Percentiles rank a stretch among this genome's conserved stretches.
phyloP scores from a whole-genome alignment of 2,329 filamentous ascomycete species.

The Albophoma yamanashiensis region DNA sequence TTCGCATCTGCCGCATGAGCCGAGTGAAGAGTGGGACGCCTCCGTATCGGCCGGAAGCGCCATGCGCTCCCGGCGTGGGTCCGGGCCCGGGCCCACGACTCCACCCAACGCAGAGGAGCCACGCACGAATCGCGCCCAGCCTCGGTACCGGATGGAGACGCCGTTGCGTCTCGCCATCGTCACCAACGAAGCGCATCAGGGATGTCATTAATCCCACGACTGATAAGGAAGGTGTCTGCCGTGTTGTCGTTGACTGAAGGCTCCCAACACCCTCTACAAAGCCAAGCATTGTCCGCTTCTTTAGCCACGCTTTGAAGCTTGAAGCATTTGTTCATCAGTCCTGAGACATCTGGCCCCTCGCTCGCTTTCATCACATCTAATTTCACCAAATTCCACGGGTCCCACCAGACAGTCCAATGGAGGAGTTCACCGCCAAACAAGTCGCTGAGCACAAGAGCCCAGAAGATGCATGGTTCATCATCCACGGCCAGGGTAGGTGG shows the following conservation, averaged over 20 bases:
- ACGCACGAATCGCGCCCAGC: background rate
- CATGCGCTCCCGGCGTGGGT: background rate
- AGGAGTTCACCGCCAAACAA: conserved; percentile 22
- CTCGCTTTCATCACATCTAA: background rate
- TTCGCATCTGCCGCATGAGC: background rate
- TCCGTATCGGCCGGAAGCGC: background rate
- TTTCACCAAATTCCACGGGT: background rate
- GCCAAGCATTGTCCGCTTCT: too few species aligned
- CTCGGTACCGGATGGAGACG: background rate
- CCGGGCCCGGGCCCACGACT: background rate
- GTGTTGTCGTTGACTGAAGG: background rate
- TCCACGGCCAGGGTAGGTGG: conserved; percentile 43
- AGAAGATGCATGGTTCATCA: conserved; percentile 41
- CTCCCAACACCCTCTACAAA: background rate
- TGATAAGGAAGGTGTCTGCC: background rate
- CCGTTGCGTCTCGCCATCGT: background rate
- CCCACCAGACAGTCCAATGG: background rate
- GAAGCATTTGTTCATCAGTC: background rate
- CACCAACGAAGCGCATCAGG: background rate
- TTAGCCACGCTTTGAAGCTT: too few species aligned
- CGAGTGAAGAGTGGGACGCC: background rate
- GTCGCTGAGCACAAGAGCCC: conserved; percentile 37
- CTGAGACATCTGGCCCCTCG: background rate
- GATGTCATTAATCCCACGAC: background rate
- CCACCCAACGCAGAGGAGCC: background rate